Base-by-base conservation (phyloP, 1,139 yeast genomes). In the Magnusiomyces fungicola region DNA sequence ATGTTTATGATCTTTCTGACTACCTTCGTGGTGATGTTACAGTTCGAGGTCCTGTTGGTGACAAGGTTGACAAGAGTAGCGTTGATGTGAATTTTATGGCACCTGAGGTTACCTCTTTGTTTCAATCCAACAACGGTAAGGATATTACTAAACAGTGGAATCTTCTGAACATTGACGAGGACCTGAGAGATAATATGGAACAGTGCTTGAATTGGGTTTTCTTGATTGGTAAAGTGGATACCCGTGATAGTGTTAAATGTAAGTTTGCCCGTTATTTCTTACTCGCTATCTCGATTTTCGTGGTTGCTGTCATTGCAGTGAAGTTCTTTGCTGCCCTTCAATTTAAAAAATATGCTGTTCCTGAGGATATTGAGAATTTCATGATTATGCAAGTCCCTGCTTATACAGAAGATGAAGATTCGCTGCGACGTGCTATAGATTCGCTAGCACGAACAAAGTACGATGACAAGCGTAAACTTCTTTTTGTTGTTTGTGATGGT, bases 321-420 rank as follows among this genome's bases (percentile, higher is more conserved):
- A 70, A 70, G 53, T 69, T 69, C 51, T 43, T 69, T 47, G 67
- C 73, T 0, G 65, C 73, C 2, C 43, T 69, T 24, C 63, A 70
- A 39, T 68, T 69, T 47, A 69, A 71, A 2, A 54, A 64, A 21
- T 62, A 61, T 49, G 58, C 64, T 18, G 51, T 61, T 49, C 73
- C 73, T 0, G 61, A 68, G 3, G 60, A 62, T 21, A 70, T 69
- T 49, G 70, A 68, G 53, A 64, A 66, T 53, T 70, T 67, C 54
- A 70, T 69, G 23, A 61, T 69, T 14, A 69, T 73, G 53, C 74
- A 70, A 51, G 66, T 70, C 36, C 73, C 73, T 2, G 70, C 69
- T 10, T 69, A 69, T 53, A 69, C 73, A 7, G 73, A 69, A 50
- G 64, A 64, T 47, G 74, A 70, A 50, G 67, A 63, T 23, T 71